Evolutionary conservation across 2,329 filamentous ascomycete species (phyloP).

Genomic region (Diaporthe nobilis): DNA sequence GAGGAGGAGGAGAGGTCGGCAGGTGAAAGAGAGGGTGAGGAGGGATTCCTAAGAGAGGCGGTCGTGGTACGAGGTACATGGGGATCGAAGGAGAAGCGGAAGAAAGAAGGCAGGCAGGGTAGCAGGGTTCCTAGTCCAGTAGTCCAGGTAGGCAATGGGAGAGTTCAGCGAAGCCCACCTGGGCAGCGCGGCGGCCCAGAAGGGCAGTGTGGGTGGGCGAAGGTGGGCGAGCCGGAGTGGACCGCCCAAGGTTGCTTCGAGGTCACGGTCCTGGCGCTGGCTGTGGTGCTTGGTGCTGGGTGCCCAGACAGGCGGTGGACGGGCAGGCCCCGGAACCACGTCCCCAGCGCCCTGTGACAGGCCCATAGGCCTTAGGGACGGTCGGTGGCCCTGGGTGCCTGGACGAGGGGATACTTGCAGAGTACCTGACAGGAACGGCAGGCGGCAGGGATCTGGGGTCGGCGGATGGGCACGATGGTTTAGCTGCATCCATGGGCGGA

Average conservation of each 20-base stretch:
- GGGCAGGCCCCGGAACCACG: too few species aligned
- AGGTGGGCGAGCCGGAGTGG: slow-evolving; percentile 19
- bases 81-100: slow-evolving; percentile 35
- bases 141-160: slow-evolving; percentile 14
- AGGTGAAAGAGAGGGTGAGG: slow-evolving; percentile 33
- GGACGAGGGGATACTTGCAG: slow-evolving; percentile 30
- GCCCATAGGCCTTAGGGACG: neutral
- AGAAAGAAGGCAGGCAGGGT: slow-evolving; percentile 31
- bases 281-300: neutral
- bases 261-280: neutral
- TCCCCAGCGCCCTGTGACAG: slow-evolving; percentile 33
- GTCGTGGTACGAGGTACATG: slow-evolving; percentile 38
- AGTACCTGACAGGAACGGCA: slow-evolving; percentile 23
- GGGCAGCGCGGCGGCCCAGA: slow-evolving; percentile 31
- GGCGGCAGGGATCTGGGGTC: slow-evolving; percentile 37
- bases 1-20: slow-evolving; percentile 18
- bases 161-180: slow-evolving; percentile 28
- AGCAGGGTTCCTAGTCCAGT: slow-evolving; percentile 9
- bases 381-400: slow-evolving; percentile 22
- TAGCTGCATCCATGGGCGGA: slow-evolving; percentile 27
- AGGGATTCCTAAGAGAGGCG: slow-evolving; percentile 35
- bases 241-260: neutral
- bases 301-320: neutral
- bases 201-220: slow-evolving; percentile 23
- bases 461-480: slow-evolving; percentile 35